Evolutionary conservation across 2,329 filamentous ascomycete species (phyloP).

Genomic region (Colletotrichum acutatum): DNA sequence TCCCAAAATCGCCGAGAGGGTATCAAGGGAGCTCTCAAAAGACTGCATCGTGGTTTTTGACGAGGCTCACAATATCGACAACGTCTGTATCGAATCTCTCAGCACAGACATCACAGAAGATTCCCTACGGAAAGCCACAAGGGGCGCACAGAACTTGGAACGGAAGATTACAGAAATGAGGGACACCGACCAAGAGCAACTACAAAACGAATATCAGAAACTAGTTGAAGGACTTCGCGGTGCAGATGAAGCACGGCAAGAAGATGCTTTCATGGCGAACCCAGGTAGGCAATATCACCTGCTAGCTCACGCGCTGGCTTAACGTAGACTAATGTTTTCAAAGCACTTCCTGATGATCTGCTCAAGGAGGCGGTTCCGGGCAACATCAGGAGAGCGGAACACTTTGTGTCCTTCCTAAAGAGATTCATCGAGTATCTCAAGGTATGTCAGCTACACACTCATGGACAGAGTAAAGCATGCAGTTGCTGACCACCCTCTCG

Average conservation of each 20-base stretch:
- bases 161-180: constrained; percentile 94
- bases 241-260: constrained; percentile 88
- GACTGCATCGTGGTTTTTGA: constrained; percentile 99
- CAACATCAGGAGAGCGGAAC: constrained; percentile 94
- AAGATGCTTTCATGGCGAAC: constrained; percentile 98
- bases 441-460: constrained; percentile 46
- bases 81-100: constrained; percentile 97
- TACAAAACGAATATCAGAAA: constrained; percentile 96
- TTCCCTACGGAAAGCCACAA: constrained; percentile 87
- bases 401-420: constrained; percentile 94
- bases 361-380: constrained; percentile 96
- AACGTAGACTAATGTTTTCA: constrained; percentile 36
- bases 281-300: constrained; percentile 61
- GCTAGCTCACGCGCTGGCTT: background rate
- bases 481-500: background rate
- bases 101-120: constrained; percentile 98
- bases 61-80: constrained; percentile 99
- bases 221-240: constrained; percentile 91
- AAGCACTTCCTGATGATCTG: constrained; percentile 88
- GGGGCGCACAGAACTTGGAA: constrained; percentile 91
- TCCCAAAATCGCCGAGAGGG: constrained; percentile 95
- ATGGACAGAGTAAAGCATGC: no score
- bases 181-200: constrained; percentile 90
- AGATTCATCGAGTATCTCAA: constrained; percentile 98
- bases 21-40: constrained; percentile 95